A percentile compares a stretch with the other conserved stretches of the same genome.
Evolutionary conservation across 225 moss, liverwort and hornwort species (phyloP).

Genomic region (Bryum argenteum): DNA sequence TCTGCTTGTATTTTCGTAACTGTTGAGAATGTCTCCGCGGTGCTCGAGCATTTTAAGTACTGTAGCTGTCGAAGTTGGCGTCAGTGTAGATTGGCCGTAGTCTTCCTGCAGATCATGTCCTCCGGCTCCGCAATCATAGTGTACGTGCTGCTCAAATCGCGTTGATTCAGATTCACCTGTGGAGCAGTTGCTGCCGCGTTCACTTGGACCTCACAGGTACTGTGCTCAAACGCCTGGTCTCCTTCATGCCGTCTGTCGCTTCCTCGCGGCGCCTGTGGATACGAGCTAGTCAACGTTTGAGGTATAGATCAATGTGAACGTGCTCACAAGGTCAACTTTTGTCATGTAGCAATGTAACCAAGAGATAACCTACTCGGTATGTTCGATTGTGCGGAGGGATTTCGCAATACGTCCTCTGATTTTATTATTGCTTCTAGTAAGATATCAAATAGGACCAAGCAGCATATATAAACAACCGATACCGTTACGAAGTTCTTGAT

Average conservation of each 20-base stretch:
- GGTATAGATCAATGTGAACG: neutral
- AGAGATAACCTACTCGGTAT: constrained; percentile 23
- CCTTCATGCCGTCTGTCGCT: neutral
- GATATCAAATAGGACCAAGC: neutral
- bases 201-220: neutral
- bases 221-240: neutral
- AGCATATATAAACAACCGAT: constrained; percentile 12
- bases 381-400: neutral
- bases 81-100: neutral
- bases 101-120: constrained; percentile 8
- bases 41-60: neutral
- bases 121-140: neutral
- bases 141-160: neutral
- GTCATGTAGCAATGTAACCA: constrained; percentile 3
- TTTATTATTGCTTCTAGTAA: neutral
- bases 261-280: neutral
- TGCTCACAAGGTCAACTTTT: constrained; percentile 23
- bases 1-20: neutral
- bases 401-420: constrained; percentile 10
- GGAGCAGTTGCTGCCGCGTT: neutral
- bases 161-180: neutral
- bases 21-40: neutral
- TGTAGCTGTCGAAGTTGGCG: neutral
- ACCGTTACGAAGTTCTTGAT: neutral
- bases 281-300: neutral